Conservation (phyloP, 2,329 filamentous ascomycete species). For the Aspergillus felis region DNA sequence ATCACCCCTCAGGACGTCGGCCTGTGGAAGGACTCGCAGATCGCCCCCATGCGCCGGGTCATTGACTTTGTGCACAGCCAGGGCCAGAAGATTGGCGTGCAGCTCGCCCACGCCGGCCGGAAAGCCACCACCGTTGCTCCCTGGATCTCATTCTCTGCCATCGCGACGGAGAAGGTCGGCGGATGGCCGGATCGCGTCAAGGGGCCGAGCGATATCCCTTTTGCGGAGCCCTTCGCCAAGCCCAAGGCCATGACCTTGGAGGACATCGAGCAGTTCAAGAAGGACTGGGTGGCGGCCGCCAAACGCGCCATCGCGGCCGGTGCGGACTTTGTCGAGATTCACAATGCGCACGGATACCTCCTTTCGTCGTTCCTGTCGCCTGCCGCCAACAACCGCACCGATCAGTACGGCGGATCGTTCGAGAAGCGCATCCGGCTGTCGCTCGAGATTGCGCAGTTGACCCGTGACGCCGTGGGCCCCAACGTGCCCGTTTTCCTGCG, state of each 20-base stretch:
- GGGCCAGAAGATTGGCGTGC: constrained; percentile 70
- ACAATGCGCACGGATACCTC: constrained; percentile 76
- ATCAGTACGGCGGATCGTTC: constrained; percentile 50
- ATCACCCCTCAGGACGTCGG: constrained; percentile 64
- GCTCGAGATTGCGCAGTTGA: constrained; percentile 62
- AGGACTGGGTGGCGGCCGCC: constrained; percentile 57
- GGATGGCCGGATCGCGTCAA: constrained; percentile 54
- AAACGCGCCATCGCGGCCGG: constrained; percentile 64
- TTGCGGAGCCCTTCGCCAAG: constrained; percentile 55
- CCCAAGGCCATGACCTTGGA: constrained; percentile 65
- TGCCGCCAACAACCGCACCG: constrained; percentile 63
- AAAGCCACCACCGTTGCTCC: constrained; percentile 58
- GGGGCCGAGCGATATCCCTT: constrained; percentile 59
- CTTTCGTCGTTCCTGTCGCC: constrained; percentile 68
- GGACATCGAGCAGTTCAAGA: constrained; percentile 65
- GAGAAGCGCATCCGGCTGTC: constrained; percentile 65
- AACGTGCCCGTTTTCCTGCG: constrained; percentile 69
- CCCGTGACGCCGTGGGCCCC: constrained; percentile 60
- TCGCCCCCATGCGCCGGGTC: constrained; percentile 62
- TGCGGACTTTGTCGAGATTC: constrained; percentile 75
- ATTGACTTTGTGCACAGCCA: constrained; percentile 79
- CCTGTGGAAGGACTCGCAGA: constrained; percentile 80
- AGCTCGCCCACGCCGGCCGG: constrained; percentile 74
- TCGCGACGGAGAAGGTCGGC: constrained; percentile 48
- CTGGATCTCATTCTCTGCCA: constrained; percentile 31